Base-by-base conservation (phyloP, 306 rosid genomes). In the Phaseolus lunatus region DNA sequence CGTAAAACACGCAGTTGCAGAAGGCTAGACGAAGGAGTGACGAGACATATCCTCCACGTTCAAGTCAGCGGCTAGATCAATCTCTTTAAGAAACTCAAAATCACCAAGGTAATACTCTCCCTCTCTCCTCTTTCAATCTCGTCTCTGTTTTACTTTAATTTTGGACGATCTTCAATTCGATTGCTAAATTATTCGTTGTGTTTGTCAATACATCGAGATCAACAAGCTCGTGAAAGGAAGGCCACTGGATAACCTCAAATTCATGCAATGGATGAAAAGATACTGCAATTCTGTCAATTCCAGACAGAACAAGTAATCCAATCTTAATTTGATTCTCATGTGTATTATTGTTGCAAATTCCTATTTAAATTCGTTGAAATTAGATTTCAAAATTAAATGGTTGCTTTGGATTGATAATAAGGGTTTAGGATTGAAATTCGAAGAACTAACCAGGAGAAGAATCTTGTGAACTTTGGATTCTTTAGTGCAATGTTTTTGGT, bases 191-290 rank as follows among this genome's bases (percentile, higher is more conserved):
- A 2, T 39, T 8, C 11, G 9, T 12, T 80, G 24, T 45, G 2
- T 52, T 75, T 58, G 2, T 27, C 80, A 95, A 96, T 86, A 95
- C 66, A 90, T 95, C 31, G 97, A 95, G 85, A 97, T 95, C 68
- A 92, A 54, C 84, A 95, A 90, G 90, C 92, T 95, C 6, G 93
- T 92, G 62, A 95, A 95, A 63, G 98, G 98, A 66, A 88, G 97
- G 73, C 96, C 98, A 5, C 87, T 95, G 47, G 97, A 95, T 79
- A 95, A 95, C 81, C 66, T 95, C 82, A 97, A 95, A 83, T 90
- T 95, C 85, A 95, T 92, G 96, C 98, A 92, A 63, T 95, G 98
- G 98, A 80, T 95, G 97, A 95, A 95, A 80, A 70, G 93, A 35
- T 95, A 92, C 88, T 92, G 96, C 39, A 97, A 95, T 81, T 90